Percentiles rank a stretch among this genome's conserved stretches.
Evolutionary conservation across 805 yeast genomes (phyloP).

Genomic region (Metschnikowia sp.): DNA sequence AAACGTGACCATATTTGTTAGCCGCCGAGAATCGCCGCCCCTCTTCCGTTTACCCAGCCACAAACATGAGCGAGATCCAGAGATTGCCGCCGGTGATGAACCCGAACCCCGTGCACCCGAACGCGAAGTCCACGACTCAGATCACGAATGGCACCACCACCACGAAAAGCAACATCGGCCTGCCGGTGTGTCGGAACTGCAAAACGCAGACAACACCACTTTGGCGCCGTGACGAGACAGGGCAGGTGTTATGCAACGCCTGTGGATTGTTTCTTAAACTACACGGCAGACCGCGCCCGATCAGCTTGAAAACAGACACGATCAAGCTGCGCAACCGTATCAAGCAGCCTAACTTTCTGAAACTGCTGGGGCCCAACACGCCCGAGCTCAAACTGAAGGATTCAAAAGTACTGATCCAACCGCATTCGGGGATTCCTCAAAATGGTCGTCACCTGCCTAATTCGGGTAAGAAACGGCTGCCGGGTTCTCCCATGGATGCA

Average conservation of each 20-base stretch:
- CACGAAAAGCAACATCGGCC: constrained; percentile 57
- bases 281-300: constrained; percentile 92
- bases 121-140: constrained; percentile 59
- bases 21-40: background rate
- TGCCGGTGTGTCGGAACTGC: constrained; percentile 85
- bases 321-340: constrained; percentile 88
- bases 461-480: constrained; percentile 12
- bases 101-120: constrained; percentile 49
- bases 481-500: constrained; percentile 11
- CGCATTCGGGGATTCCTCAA: constrained; percentile 12
- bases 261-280: constrained; percentile 90
- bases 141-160: constrained; percentile 60
- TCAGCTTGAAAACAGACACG: constrained; percentile 85
- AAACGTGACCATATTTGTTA: too few relatives aligned
- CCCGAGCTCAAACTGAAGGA: constrained; percentile 57
- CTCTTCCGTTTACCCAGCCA: background rate
- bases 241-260: constrained; percentile 86
- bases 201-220: constrained; percentile 89
- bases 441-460: constrained; percentile 9
- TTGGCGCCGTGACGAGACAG: constrained; percentile 93
- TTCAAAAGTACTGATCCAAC: constrained; percentile 15
- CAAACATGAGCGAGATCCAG: constrained; percentile 20
- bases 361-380: constrained; percentile 47
- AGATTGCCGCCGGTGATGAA: constrained; percentile 18
- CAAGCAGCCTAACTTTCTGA: constrained; percentile 45